Evolutionary conservation across 306 rosid genomes (phyloP).

Genomic region (Dalbergia cultrata): DNA sequence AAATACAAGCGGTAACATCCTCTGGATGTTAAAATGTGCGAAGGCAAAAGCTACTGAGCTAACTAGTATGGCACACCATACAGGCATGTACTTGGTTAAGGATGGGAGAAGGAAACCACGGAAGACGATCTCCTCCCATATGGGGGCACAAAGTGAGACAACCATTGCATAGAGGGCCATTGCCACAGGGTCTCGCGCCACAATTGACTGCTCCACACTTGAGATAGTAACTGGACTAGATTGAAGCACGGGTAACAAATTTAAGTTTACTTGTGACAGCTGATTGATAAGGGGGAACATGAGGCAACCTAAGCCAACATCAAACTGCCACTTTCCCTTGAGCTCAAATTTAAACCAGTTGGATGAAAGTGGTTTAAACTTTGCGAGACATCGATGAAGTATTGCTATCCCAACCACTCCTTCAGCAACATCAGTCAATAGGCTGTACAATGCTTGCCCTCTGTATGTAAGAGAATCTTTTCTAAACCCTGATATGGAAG

Average conservation of each 20-base stretch:
- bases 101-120: conserved; percentile 75
- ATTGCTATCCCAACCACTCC: conserved; percentile 66
- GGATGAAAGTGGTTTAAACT: conserved; percentile 62
- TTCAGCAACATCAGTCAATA: conserved; percentile 61
- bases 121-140: conserved; percentile 74
- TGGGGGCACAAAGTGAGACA: conserved; percentile 66
- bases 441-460: conserved; percentile 74
- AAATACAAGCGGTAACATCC: conserved; percentile 66
- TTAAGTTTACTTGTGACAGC: conserved; percentile 63
- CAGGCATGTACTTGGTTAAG: conserved; percentile 69
- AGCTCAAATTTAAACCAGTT: conserved; percentile 66
- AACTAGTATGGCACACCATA: conserved; percentile 63
- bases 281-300: conserved; percentile 70
- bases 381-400: conserved; percentile 60
- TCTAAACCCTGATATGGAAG: conserved; percentile 63
- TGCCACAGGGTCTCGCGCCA: conserved; percentile 68
- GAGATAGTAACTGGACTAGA: conserved; percentile 62
- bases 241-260: conserved; percentile 63
- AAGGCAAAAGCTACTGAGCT: conserved; percentile 69
- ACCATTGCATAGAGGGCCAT: conserved; percentile 72
- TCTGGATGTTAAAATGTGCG: conserved; percentile 71
- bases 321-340: conserved; percentile 63
- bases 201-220: conserved; percentile 70
- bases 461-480: conserved; percentile 67
- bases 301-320: conserved; percentile 65